Conservation (phyloP, 2,329 filamentous ascomycete genomes). For the Leptographium flavum region DNA sequence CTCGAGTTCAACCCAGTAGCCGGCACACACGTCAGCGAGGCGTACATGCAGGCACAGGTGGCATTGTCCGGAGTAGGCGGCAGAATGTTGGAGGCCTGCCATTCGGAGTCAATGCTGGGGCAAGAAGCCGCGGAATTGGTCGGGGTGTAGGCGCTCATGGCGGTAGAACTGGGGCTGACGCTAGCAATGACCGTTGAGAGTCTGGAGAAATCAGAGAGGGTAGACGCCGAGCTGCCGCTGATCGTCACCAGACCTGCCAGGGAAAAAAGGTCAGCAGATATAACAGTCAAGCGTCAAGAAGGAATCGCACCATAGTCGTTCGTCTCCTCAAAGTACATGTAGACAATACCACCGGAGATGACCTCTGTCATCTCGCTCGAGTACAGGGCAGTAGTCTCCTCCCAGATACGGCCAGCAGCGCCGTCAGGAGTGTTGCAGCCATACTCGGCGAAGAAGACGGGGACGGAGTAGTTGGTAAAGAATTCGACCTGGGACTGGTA, state of each 20-base stretch:
- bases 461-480: constrained; percentile 79
- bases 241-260: constrained; percentile 49
- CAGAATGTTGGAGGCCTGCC: constrained; percentile 57
- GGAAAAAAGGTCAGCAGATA: too few species aligned
- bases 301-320: constrained; percentile 64
- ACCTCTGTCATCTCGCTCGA: constrained; percentile 66
- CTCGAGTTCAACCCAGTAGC: constrained; percentile 39
- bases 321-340: constrained; percentile 90
- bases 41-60: constrained; percentile 78
- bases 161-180: constrained; percentile 50
- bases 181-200: constrained; percentile 57
- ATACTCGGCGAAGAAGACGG: constrained; percentile 97
- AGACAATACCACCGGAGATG: constrained; percentile 94
- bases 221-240: constrained; percentile 40
- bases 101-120: constrained; percentile 49
- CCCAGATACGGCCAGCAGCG: constrained; percentile 58
- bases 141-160: constrained; percentile 55
- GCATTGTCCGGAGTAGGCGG: constrained; percentile 67
- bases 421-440: constrained; percentile 66
- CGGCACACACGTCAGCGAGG: constrained; percentile 57
- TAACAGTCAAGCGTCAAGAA: too few species aligned
- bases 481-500: constrained; percentile 74
- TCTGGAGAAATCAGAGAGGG: constrained; percentile 59
- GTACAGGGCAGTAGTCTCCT: constrained; percentile 74
- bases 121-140: constrained; percentile 58